Evolutionary conservation across 2,329 filamentous ascomycete species (phyloP).

Genomic region (Colletotrichum australisinense): DNA sequence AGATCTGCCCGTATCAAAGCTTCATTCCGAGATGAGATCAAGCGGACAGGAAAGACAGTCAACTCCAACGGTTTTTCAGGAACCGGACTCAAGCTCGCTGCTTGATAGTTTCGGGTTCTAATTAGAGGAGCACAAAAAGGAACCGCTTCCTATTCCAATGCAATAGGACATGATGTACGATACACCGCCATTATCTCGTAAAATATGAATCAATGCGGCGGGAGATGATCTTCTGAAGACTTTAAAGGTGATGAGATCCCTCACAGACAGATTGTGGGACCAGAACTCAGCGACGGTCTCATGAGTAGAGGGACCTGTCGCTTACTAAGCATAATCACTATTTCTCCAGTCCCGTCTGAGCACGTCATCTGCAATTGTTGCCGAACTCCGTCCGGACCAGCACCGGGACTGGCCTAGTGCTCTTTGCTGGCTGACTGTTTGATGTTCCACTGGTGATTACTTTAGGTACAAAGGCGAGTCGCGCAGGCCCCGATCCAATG

Average conservation of each 20-base stretch:
- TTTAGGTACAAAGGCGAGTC: neutral
- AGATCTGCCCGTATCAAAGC: conserved; percentile 67
- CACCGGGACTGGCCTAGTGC: conserved; percentile 1
- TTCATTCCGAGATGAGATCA: conserved; percentile 55
- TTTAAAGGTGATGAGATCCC: neutral
- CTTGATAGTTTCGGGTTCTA: conserved; percentile 95
- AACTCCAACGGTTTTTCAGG: conserved; percentile 84
- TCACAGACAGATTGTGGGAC: neutral
- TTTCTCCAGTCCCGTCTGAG: neutral
- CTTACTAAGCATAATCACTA: neutral
- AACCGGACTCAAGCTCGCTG: conserved; percentile 90
- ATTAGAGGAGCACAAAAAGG: neutral
- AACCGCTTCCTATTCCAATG: neutral
- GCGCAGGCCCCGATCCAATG: neutral
- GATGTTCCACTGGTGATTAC: neutral
- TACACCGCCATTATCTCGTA: neutral
- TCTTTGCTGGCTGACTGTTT: neutral
- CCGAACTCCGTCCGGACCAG: neutral
- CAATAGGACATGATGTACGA: neutral
- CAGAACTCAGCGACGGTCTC: neutral
- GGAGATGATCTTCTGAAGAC: neutral
- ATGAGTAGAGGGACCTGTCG: neutral
- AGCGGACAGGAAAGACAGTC: conserved; percentile 61
- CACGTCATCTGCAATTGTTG: conserved; percentile 1
- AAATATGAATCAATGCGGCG: neutral